Evolutionary conservation across 1,139 yeast genomes (phyloP).

Genomic region (Saccharomyces hybrid): DNA sequence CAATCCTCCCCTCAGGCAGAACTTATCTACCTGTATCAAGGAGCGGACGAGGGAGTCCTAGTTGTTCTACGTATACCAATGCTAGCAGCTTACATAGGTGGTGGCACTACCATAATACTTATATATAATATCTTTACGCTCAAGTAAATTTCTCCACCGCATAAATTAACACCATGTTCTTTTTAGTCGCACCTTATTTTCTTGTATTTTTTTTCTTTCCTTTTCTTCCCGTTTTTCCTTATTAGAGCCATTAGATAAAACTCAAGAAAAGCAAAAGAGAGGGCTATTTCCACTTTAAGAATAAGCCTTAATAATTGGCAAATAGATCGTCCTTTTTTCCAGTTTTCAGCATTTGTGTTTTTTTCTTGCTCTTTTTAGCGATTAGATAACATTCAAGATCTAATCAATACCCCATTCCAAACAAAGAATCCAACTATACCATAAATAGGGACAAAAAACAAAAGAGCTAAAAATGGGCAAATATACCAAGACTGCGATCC

Average conservation of each 20-base stretch:
- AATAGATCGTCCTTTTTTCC: not conserved
- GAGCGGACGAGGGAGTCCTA: not conserved
- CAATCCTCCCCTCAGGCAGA: not conserved
- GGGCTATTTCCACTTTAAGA: not conserved
- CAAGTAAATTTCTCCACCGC: not conserved
- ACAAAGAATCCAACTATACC: not conserved
- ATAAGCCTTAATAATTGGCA: not conserved
- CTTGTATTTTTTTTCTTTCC: not conserved
- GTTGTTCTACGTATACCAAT: not conserved
- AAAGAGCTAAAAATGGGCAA: conserved; percentile 19
- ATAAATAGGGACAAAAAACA: not conserved
- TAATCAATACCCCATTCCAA: not conserved
- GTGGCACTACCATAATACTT: not conserved
- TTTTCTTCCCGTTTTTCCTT: conserved; percentile 1
- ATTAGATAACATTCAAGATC: not conserved
- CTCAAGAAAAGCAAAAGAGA: not conserved
- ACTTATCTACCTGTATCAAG: not conserved
- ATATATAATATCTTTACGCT: not conserved
- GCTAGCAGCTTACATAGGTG: not conserved
- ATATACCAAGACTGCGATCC: conserved; percentile 76
- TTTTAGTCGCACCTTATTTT: not conserved
- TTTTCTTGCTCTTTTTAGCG: not conserved
- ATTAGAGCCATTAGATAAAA: not conserved
- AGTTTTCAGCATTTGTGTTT: not conserved
- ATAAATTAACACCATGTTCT: not conserved